Evolutionary conservation across 345 rosid species (phyloP).

Genomic region (Anacardium occidentale): DNA sequence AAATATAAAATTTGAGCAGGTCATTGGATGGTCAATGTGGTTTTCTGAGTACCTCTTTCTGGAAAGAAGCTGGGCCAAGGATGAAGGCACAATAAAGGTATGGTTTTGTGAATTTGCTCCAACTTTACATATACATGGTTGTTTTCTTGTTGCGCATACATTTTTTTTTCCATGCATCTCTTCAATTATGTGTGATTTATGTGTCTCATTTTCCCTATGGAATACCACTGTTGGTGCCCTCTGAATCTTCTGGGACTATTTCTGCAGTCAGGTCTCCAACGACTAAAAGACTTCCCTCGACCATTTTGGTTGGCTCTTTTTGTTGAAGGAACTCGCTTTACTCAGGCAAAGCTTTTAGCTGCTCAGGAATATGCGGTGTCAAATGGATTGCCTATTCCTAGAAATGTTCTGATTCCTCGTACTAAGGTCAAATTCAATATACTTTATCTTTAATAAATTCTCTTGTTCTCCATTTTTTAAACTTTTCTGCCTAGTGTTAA

Average conservation of each 20-base stretch:
- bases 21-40: conserved; percentile 99
- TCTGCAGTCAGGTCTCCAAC: conserved; percentile 83
- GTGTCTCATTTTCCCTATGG: neutral
- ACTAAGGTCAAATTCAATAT: conserved; percentile 60
- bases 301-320: conserved; percentile 99
- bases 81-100: conserved; percentile 79
- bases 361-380: conserved; percentile 92
- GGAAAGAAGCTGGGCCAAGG: conserved; percentile 93
- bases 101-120: neutral
- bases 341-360: conserved; percentile 87
- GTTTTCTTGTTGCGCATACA: neutral
- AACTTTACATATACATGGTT: neutral
- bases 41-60: conserved; percentile 93
- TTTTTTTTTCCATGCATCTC: neutral
- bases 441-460: neutral
- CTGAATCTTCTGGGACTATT: conserved; percentile 28
- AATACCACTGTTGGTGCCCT: conserved; percentile 1
- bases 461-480: conserved; percentile 1
- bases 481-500: neutral
- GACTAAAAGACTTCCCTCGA: conserved; percentile 72
- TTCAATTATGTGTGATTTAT: neutral
- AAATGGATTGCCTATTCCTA: conserved; percentile 77
- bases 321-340: conserved; percentile 98
- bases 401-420: conserved; percentile 94
- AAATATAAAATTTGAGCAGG: conserved; percentile 42